These are phyloP conservation scores for Bidens hawaiensis DNA, from an alignment of 140 eudicot species.

Conservation along the genomic window DNA sequence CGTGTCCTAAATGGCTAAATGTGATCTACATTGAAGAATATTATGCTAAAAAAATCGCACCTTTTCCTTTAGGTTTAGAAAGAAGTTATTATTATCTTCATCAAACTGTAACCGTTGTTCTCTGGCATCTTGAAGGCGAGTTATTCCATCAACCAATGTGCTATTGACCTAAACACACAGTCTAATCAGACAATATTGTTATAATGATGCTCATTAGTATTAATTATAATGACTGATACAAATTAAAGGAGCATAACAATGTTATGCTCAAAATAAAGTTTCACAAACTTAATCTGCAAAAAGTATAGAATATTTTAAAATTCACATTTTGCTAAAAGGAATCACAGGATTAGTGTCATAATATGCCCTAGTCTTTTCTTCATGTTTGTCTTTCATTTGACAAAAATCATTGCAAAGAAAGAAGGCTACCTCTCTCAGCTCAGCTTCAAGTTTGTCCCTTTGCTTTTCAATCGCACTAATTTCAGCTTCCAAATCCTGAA, in stretches of 20 bases:
- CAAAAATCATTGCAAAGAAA: background rate
- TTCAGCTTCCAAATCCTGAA: slow-evolving; percentile 63
- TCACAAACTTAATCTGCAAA: background rate
- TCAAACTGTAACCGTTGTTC: slow-evolving; percentile 88
- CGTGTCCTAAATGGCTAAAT: background rate
- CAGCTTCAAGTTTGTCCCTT: slow-evolving; percentile 71
- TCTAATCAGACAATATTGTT: background rate
- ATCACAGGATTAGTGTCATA: background rate
- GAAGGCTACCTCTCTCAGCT: slow-evolving; percentile 48
- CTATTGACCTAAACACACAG: slow-evolving; percentile 43
- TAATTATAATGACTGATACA: background rate
- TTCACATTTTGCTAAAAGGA: background rate
- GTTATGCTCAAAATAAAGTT: background rate
- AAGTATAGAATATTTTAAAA: background rate
- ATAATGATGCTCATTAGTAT: background rate
- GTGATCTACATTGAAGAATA: slow-evolving; percentile 2
- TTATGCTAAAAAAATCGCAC: slow-evolving; percentile 16
- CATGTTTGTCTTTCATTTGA: slow-evolving; percentile 12
- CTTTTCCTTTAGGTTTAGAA: slow-evolving; percentile 59
- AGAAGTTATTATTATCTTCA: slow-evolving; percentile 66
- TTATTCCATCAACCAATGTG: slow-evolving; percentile 49
- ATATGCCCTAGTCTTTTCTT: background rate
- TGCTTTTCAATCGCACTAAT: slow-evolving; percentile 55
- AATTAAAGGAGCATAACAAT: background rate
- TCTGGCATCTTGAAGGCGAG: slow-evolving; percentile 65